Base-by-base conservation (phyloP, 495 filamentous ascomycete species). In the Penicillium parvum region DNA sequence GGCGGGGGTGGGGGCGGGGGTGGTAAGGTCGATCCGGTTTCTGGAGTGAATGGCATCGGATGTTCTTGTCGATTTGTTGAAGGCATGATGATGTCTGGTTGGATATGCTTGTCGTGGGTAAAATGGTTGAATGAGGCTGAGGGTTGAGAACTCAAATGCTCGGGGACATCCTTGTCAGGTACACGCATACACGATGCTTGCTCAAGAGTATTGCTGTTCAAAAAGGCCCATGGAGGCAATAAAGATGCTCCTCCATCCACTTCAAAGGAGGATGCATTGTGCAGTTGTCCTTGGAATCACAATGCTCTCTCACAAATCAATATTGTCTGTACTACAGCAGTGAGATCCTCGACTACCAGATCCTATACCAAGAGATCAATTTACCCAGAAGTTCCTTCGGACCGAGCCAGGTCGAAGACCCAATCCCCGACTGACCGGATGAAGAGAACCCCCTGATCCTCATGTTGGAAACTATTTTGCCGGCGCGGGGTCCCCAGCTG, bases 401-500 rank as follows among this genome's bases (percentile, higher is more conserved):
- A 30, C 28, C 28, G 28, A 10, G 10, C 14, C 10, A 20, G 17
- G 16, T 9, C 11, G 16, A 7, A 26, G 7, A 9, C 5, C 10
- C 21, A 12, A 3, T 9, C 17, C 40, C 22, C 17, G 19, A 27
- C 28, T 26, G n/a, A 35, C 38, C 42, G 51, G 51, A 35, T 42
- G 43, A 54, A 47, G 43, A 15, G 32, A 12, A 22, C 30, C 23
- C 8, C 10, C 30, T 30, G 22, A 11, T 23, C 21, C 18, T 40
- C 10, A n/a, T 40, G 37, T 26, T 14, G 33, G 15, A 20, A 10
- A 28, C 28, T 39, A 40, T 47, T 49, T 37, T 49, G 7, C 53
- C 49, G 53, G 37, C 41, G 49, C 45, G 53, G 45, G 41, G 49
- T 43, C 43, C 0, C 15, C 15, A 39, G 26, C 25, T 20, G 20